phyloP scores from a whole-genome alignment of 305 asterid genomes.

The Fraxinus ornus region DNA sequence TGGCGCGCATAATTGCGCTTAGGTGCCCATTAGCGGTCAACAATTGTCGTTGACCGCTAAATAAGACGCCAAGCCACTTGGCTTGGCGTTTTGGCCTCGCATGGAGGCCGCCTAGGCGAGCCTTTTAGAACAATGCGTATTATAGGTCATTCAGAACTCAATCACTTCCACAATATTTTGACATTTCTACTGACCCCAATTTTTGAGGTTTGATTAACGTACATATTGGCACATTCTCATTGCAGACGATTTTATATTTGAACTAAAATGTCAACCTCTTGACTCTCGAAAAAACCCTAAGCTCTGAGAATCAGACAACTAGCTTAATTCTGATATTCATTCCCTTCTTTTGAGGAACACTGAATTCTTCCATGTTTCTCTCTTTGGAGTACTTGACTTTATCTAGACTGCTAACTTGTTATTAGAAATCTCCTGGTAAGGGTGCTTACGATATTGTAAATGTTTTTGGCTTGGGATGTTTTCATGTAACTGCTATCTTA shows the following conservation, averaged over 20 bases:
- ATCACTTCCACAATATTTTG: slow-evolving; percentile 1
- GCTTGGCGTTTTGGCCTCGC: too few species aligned
- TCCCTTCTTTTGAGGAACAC: not conserved
- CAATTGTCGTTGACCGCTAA: too few species aligned
- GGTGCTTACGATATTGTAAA: not conserved
- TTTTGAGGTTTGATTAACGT: not conserved
- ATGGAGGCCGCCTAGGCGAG: too few species aligned
- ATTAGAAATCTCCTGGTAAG: not conserved
- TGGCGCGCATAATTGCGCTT: too few species aligned
- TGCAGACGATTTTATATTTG: not conserved
- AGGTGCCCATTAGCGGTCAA: too few species aligned
- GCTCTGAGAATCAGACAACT: not conserved
- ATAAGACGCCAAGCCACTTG: too few species aligned
- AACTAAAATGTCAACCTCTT: not conserved
- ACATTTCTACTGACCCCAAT: not conserved
- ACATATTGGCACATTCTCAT: not conserved
- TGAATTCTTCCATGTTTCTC: not conserved
- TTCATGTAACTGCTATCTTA: slow-evolving; percentile 23
- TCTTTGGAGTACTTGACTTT: not conserved
- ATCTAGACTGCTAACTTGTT: not conserved
- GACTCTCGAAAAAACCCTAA: not conserved
- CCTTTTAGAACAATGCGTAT: not conserved
- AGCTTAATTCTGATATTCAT: not conserved
- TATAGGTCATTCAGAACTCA: slow-evolving; percentile 6
- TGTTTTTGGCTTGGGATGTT: slow-evolving; percentile 3